Evolutionary conservation across 768 basidiomycete species (phyloP).

Genomic region (Suillus americanus): DNA sequence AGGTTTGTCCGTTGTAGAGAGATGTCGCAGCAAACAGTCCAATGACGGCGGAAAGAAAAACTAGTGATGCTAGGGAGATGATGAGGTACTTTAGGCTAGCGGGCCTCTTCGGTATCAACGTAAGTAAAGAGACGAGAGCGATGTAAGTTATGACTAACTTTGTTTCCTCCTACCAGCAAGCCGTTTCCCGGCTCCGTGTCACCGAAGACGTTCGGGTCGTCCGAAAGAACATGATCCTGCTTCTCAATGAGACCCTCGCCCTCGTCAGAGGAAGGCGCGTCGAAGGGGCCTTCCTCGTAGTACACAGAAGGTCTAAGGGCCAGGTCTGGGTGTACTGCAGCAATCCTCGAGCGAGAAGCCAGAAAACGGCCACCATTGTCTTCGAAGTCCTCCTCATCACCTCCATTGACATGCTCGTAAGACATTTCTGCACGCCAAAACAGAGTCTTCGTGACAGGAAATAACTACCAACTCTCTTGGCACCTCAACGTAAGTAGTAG

Average conservation of each 20-base stretch:
- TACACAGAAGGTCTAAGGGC: conserved; percentile 42
- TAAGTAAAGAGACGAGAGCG: background rate
- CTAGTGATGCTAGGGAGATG: conserved; percentile 56
- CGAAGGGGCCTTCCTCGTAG: conserved; percentile 77
- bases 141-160: conserved; percentile 29
- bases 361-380: conserved; percentile 10
- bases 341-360: conserved; percentile 5
- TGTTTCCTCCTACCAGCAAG: conserved; percentile 36
- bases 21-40: conserved; percentile 76
- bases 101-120: conserved; percentile 36
- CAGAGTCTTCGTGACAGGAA: background rate
- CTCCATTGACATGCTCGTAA: conserved; percentile 31
- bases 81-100: conserved; percentile 62
- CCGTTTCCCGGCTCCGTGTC: conserved; percentile 30
- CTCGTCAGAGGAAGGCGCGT: conserved; percentile 80
- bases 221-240: conserved; percentile 16
- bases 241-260: conserved; percentile 55
- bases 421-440: conserved; percentile 22
- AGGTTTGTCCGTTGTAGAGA: conserved; percentile 57
- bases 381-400: conserved; percentile 24
- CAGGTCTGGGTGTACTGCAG: conserved; percentile 9
- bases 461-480: background rate
- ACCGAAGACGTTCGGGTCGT: conserved; percentile 17
- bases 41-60: conserved; percentile 63
- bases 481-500: background rate